Evolutionary conservation across 1,139 yeast genomes (phyloP).

Genomic region (Diutina neorugosa): DNA sequence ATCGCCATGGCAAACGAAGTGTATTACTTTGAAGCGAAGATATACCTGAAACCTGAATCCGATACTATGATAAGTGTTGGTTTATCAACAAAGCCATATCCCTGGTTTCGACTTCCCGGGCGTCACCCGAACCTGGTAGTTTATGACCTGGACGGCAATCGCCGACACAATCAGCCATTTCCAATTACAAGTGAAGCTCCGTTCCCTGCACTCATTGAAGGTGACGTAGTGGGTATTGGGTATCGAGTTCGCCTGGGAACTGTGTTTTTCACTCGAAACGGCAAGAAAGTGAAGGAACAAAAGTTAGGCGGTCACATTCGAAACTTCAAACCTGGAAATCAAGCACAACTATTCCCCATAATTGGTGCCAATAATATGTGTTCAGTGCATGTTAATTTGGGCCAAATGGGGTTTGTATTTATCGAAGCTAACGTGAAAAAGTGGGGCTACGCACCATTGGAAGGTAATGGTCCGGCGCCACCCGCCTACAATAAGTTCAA

Average conservation of each 20-base stretch:
- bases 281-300: slow-evolving; percentile 55
- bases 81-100: slow-evolving; percentile 38
- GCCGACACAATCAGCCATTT: slow-evolving; percentile 42
- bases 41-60: slow-evolving; percentile 43
- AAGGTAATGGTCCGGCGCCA: slow-evolving; percentile 52
- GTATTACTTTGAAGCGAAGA: slow-evolving; percentile 80
- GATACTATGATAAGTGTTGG: slow-evolving; percentile 35
- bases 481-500: slow-evolving; percentile 47
- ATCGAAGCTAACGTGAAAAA: slow-evolving; percentile 50
- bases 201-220: slow-evolving; percentile 37
- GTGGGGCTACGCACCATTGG: slow-evolving; percentile 56
- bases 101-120: slow-evolving; percentile 49
- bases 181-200: slow-evolving; percentile 23
- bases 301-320: slow-evolving; percentile 16
- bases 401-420: slow-evolving; percentile 46
- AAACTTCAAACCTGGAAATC: slow-evolving; percentile 23
- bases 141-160: slow-evolving; percentile 41
- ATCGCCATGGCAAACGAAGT: slow-evolving; percentile 79
- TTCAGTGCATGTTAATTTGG: slow-evolving; percentile 42
- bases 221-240: slow-evolving; percentile 62
- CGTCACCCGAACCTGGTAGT: slow-evolving; percentile 36
- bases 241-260: slow-evolving; percentile 50
- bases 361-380: slow-evolving; percentile 42
- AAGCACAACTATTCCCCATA: slow-evolving; percentile 35
- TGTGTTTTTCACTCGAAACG: slow-evolving; percentile 57